phyloP scores from a whole-genome alignment of 805 yeast species.

The Metschnikowia amazonensis region DNA sequence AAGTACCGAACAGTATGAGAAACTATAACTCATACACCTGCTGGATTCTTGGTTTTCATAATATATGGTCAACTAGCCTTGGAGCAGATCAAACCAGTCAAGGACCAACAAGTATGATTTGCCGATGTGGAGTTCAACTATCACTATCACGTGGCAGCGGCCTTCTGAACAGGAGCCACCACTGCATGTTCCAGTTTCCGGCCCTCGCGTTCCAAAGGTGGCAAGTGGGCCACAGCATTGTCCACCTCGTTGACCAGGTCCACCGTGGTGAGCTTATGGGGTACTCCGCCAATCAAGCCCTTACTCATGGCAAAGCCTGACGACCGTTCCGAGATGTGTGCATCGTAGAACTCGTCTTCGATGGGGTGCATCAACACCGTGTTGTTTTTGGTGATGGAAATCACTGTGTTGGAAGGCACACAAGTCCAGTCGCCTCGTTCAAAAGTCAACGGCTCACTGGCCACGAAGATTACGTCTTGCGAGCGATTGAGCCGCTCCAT shows the following conservation, averaged over 20 bases:
- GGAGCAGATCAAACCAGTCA: too few species aligned
- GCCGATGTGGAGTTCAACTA: too few species aligned
- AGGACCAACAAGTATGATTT: too few species aligned
- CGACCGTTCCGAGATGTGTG: slow-evolving; percentile 63
- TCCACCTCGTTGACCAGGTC: slow-evolving; percentile 18
- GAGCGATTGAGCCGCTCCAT: slow-evolving; percentile 93
- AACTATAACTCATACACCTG: too few species aligned
- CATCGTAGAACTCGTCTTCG: slow-evolving; percentile 80
- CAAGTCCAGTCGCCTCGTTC: slow-evolving; percentile 98
- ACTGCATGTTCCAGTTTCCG: slow-evolving; percentile 16
- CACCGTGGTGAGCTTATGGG: slow-evolving; percentile 43
- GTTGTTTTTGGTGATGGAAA: slow-evolving; percentile 73
- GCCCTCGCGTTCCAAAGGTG: slow-evolving; percentile 38
- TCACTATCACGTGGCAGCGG: neutral
- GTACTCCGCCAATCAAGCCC: slow-evolving; percentile 92
- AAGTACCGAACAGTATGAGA: too few species aligned
- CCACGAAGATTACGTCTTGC: slow-evolving; percentile 93
- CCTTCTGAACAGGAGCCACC: neutral
- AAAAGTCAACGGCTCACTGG: slow-evolving; percentile 94
- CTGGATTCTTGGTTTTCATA: too few species aligned
- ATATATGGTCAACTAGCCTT: too few species aligned
- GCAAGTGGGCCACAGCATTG: slow-evolving; percentile 26
- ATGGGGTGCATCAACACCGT: slow-evolving; percentile 90
- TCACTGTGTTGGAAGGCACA: slow-evolving; percentile 85
- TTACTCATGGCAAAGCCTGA: slow-evolving; percentile 81